Percentiles rank a stretch among this genome's conserved stretches.
phyloP scores from a whole-genome alignment of 2,329 filamentous ascomycete genomes.

The Exophiala mesophila region DNA sequence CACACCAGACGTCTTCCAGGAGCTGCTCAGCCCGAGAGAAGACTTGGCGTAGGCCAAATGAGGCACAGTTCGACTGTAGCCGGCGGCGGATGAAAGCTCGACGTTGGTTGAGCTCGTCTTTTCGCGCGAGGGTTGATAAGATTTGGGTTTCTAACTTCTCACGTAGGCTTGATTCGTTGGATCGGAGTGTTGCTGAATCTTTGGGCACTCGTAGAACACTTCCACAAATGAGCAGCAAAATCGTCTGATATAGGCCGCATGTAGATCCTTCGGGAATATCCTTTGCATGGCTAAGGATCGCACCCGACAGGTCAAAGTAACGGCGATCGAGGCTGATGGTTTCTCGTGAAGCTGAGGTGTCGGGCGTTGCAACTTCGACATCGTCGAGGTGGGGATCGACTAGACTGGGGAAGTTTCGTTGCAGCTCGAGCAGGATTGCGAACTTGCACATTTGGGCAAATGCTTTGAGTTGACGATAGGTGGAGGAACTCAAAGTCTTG shows the following conservation, averaged over 20 bases:
- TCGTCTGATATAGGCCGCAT: conserved; percentile 14
- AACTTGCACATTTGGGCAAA: conserved; percentile 17
- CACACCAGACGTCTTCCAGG: conserved; percentile 4
- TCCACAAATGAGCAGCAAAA: conserved; percentile 13
- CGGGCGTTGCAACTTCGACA: conserved; percentile 2
- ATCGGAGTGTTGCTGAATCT: not conserved
- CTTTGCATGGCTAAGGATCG: conserved; percentile 12
- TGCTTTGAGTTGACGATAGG: conserved; percentile 12
- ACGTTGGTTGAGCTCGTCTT: conserved; percentile 10
- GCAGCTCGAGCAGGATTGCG: conserved; percentile 15
- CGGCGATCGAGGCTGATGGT: conserved; percentile 9
- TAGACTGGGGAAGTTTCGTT: conserved; percentile 15
- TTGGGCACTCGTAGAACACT: conserved; percentile 12
- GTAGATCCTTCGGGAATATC: conserved; percentile 16
- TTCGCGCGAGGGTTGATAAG: conserved; percentile 12
- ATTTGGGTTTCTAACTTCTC: conserved; percentile 10
- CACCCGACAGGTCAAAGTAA: conserved; percentile 14
- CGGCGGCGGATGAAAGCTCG: conserved; percentile 14
- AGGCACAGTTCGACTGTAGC: conserved; percentile 12
- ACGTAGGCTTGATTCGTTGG: not conserved
- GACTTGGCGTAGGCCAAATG: conserved; percentile 13
- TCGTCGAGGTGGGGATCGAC: conserved; percentile 7
- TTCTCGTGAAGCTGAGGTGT: conserved; percentile 4
- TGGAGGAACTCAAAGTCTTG: conserved; percentile 12
- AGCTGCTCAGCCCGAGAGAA: conserved; percentile 6